Base-by-base conservation (phyloP, 202 grass and related monocot genomes). In the Setaria viridis region DNA sequence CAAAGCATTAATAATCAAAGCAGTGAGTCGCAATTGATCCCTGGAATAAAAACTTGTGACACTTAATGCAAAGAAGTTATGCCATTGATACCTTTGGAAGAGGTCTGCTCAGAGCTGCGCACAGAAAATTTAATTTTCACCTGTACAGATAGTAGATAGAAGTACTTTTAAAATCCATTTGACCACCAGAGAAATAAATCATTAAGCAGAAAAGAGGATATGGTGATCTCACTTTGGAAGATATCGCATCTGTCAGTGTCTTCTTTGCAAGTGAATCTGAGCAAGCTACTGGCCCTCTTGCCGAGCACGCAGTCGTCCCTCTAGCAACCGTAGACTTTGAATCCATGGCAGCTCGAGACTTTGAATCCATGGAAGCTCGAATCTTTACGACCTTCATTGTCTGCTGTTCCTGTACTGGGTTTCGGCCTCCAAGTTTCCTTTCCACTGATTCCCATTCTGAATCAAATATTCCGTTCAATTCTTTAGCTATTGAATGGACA, bases 401-500 rank as follows among this genome's bases (percentile, higher is more conserved):
- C 50, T 57, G 39, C 71, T 77, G 85, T 42, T 72, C 47, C 66
- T 70, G 78, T n/a, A 66, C 47, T 8, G 2, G 29, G 70, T 85
- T 88, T 85, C 57, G 67, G 3, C 78, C 87, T 19, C 70, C 83
- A 87, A 88, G 88, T 72, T 94, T 89, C 35, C 83, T 82, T 81
- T 99, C 79, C 69, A 92, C 78, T 65, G 57, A 86, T 89, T 79
- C 88, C 93, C 91, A 99, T 68, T 87, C 88, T n/a, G 21, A 81
- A 77, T 91, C 68, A 37, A 99, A 99, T 25, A 96, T 74, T 39
- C 72, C 74, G 63, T 93, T 88, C 85, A 99, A 74, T 54, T 94
- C 50, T 62, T 92, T 80, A 9, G 96, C 96, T 86, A 99, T 74
- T 9, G 11, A 0, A 77, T 99, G 93, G 15, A 96, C 93, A 64